A percentile compares a stretch with the other conserved stretches of the same genome.
Evolutionary conservation across 2,329 filamentous ascomycete genomes (phyloP).

Genomic region (Exophiala calicioides): DNA sequence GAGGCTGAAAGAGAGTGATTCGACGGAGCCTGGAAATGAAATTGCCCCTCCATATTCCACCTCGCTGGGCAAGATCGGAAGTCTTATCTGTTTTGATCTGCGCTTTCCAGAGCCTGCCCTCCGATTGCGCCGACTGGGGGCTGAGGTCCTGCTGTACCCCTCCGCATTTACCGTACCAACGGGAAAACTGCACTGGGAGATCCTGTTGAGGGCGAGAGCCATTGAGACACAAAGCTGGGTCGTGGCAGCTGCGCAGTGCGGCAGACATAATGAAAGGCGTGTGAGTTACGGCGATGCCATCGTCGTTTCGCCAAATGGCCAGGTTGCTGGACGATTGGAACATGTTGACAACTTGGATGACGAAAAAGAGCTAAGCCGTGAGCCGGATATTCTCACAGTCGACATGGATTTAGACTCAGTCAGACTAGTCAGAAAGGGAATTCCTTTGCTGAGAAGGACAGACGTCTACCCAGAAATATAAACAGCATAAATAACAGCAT

Average conservation of each 20-base stretch:
- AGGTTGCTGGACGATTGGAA: constrained; percentile 65
- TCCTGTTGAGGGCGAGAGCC: constrained; percentile 73
- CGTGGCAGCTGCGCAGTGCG: constrained; percentile 80
- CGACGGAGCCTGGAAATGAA: constrained; percentile 64
- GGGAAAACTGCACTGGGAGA: constrained; percentile 82
- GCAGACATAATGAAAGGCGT: constrained; percentile 71
- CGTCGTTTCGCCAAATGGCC: constrained; percentile 85
- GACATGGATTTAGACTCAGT: constrained; percentile 58
- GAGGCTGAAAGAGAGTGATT: constrained; percentile 63
- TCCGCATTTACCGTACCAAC: constrained; percentile 89
- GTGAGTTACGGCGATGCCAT: constrained; percentile 83
- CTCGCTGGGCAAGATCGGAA: constrained; percentile 71
- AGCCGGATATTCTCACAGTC: constrained; percentile 51
- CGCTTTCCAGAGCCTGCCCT: constrained; percentile 77
- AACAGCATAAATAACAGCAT: background rate
- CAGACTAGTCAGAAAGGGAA: constrained; percentile 55
- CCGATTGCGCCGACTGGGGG: constrained; percentile 64
- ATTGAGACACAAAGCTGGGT: constrained; percentile 90
- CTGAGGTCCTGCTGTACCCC: constrained; percentile 80
- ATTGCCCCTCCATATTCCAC: constrained; percentile 73
- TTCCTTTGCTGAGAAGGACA: constrained; percentile 59
- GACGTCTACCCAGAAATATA: constrained; percentile 51
- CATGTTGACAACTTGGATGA: constrained; percentile 45
- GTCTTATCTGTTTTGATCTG: constrained; percentile 88
- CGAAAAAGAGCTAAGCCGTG: constrained; percentile 30